Conservation (phyloP, 352 stramenopile genomes). For the Globisporangium cystogenes region DNA sequence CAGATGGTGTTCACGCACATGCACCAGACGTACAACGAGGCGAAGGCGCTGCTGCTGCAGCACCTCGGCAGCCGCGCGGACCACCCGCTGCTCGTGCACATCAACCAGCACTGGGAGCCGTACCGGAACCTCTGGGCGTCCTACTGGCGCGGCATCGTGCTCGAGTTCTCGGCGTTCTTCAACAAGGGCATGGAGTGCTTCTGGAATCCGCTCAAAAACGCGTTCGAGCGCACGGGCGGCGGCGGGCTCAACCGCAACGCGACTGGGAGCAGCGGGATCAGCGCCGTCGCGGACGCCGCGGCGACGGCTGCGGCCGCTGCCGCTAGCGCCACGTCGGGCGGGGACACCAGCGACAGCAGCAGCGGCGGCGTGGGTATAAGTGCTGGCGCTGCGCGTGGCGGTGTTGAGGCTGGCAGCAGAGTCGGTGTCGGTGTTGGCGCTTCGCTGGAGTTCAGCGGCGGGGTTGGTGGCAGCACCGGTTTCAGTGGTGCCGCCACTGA, state of each 20-base stretch:
- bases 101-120: conserved; percentile 56
- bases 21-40: conserved; percentile 43
- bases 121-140: conserved; percentile 61
- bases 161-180: conserved; percentile 63
- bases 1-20: conserved; percentile 58
- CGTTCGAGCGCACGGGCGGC: conserved; percentile 36
- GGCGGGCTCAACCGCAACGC: conserved; percentile 10
- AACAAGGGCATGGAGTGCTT: conserved; percentile 58
- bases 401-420: neutral
- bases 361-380: neutral
- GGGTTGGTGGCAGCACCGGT: no score
- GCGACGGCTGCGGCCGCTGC: conserved; percentile 1
- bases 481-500: neutral
- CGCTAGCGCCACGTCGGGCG: neutral
- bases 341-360: conserved; percentile 1
- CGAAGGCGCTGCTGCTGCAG: conserved; percentile 34
- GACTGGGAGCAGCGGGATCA: conserved; percentile 2
- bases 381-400: neutral
- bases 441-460: neutral
- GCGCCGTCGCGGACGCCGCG: conserved; percentile 6
- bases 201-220: conserved; percentile 54
- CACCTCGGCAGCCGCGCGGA: conserved; percentile 27
- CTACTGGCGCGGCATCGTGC: conserved; percentile 46
- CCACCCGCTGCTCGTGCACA: conserved; percentile 35
- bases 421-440: neutral